phyloP scores from a whole-genome alignment of 176 grass and related monocot species.

The Zizania latifolia region DNA sequence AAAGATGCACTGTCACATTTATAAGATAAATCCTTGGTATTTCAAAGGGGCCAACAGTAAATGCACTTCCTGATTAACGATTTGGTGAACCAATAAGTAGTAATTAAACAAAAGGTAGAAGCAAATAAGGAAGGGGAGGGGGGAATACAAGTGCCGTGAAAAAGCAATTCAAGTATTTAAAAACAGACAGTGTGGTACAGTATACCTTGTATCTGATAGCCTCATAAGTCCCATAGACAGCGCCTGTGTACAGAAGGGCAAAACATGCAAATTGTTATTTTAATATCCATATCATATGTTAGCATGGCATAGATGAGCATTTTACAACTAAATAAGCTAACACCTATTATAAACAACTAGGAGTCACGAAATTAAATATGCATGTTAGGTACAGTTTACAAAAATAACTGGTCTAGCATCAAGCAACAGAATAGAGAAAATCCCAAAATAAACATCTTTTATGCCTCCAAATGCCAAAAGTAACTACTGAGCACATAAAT shows the following conservation, averaged over 20 bases:
- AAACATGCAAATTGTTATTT: slow-evolving; percentile 1
- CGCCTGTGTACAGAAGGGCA: slow-evolving; percentile 44
- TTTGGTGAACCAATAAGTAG: not conserved
- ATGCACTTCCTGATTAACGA: not conserved
- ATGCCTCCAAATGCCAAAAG: not conserved
- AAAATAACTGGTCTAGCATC: not conserved
- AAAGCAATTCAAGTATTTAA: not conserved
- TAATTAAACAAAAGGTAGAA: not conserved
- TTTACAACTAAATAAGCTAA: not conserved
- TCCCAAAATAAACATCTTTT: not conserved
- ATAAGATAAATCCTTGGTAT: not conserved
- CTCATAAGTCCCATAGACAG: slow-evolving; percentile 87
- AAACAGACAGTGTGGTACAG: not conserved
- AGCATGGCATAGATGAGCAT: not conserved
- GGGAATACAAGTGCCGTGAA: not conserved
- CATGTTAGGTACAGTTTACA: not conserved
- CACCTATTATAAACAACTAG: not conserved
- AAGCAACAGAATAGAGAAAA: not conserved
- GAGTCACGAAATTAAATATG: not conserved
- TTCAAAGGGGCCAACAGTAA: not conserved
- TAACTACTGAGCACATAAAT: not conserved
- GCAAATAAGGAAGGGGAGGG: not conserved
- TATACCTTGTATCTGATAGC: slow-evolving; percentile 88
- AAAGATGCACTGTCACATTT: not conserved
- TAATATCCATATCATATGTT: not conserved